A percentile compares a stretch with the other conserved stretches of the same genome.
Conservation (phyloP, 305 asterid species). For the Fraxinus greggii region DNA sequence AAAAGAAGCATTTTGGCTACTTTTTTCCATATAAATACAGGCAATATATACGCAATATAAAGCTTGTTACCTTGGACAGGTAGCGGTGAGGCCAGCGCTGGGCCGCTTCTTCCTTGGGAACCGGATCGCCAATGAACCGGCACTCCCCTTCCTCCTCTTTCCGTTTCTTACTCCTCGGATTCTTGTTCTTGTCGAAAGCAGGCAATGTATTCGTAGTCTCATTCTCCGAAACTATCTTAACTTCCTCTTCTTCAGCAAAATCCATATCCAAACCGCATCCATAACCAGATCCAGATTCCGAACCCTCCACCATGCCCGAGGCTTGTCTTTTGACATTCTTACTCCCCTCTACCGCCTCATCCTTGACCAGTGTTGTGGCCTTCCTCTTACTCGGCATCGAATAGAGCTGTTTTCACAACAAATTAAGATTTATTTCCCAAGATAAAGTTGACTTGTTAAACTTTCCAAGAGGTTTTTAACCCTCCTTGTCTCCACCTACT, state of each 20-base stretch:
- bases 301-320: background rate
- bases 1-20: background rate
- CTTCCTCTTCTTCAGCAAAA: conserved; percentile 11
- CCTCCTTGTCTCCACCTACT: background rate
- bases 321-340: conserved; percentile 4
- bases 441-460: background rate
- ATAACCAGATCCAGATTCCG: background rate
- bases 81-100: conserved; percentile 61
- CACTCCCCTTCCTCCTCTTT: background rate
- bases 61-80: background rate
- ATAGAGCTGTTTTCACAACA: background rate
- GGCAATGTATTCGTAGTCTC: background rate
- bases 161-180: conserved; percentile 1
- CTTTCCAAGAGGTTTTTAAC: background rate
- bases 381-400: conserved; percentile 32
- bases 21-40: background rate
- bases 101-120: conserved; percentile 38
- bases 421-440: background rate
- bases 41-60: background rate
- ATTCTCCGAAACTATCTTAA: background rate
- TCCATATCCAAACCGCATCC: conserved; percentile 3
- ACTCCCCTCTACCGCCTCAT: conserved; percentile 6
- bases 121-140: conserved; percentile 36
- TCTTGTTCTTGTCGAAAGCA: background rate
- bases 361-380: conserved; percentile 13